phyloP scores from a whole-genome alignment of 805 yeast species.

The Nakazawaea wyomingensis region DNA sequence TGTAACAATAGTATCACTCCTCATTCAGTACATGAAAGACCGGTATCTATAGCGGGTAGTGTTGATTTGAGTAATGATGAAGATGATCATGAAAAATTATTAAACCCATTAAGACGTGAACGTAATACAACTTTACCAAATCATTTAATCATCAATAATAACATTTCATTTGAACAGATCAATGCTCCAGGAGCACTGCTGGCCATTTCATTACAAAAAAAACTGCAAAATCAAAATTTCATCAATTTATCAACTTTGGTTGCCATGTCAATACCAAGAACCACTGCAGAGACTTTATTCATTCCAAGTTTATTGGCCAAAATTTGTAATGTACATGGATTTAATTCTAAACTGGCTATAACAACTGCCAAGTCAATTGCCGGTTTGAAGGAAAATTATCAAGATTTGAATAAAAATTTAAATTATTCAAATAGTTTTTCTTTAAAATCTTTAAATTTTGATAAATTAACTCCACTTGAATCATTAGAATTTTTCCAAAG shows the following conservation, averaged over 20 bases:
- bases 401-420: conserved; percentile 22
- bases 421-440: conserved; percentile 23
- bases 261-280: conserved; percentile 69
- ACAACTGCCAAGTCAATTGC: conserved; percentile 70
- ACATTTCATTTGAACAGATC: conserved; percentile 51
- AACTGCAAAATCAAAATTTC: conserved; percentile 36
- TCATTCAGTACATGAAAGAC: conserved; percentile 53
- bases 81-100: conserved; percentile 39
- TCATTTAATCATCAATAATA: conserved; percentile 12
- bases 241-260: conserved; percentile 51
- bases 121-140: neutral
- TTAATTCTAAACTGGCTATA: conserved; percentile 64
- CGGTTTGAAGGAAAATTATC: conserved; percentile 49
- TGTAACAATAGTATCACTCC: conserved; percentile 52
- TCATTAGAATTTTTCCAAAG: conserved; percentile 40
- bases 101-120: conserved; percentile 1
- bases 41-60: conserved; percentile 63
- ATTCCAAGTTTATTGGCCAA: conserved; percentile 68
- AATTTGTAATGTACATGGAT: conserved; percentile 66
- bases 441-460: conserved; percentile 33
- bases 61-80: conserved; percentile 43
- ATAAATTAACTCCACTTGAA: conserved; percentile 32
- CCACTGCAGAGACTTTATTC: conserved; percentile 73
- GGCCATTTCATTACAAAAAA: conserved; percentile 48
- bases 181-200: conserved; percentile 80